phyloP scores from a whole-genome alignment of 495 filamentous ascomycete genomes.

The Lichenothelia convexa region DNA sequence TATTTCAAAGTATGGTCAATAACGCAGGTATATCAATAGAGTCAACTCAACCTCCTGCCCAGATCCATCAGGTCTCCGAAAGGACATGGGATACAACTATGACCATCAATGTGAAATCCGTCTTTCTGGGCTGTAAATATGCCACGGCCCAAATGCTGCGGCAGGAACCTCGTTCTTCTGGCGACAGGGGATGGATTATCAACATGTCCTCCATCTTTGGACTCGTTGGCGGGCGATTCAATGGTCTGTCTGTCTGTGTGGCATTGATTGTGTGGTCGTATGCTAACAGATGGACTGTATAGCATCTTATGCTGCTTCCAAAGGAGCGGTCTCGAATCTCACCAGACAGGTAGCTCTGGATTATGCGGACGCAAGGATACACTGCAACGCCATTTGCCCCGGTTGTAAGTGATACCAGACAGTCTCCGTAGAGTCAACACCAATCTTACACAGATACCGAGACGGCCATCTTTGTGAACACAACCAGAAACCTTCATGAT shows the following conservation, averaged over 20 bases:
- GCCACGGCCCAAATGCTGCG: constrained; percentile 12
- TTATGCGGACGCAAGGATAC: constrained; percentile 4
- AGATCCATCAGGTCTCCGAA: constrained; percentile 3
- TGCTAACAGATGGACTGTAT: too few relatives aligned
- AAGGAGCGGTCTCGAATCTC: constrained; percentile 10
- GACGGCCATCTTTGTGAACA: too few relatives aligned
- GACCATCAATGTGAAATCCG: constrained; percentile 9
- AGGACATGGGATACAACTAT: constrained; percentile 6
- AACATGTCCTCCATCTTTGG: constrained; percentile 10
- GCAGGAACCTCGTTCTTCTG: constrained; percentile 11
- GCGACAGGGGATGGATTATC: constrained; percentile 13
- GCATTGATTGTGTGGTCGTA: too few relatives aligned
- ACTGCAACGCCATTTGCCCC: constrained; percentile 8
- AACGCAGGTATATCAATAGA: constrained; percentile 11
- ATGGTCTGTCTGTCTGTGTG: too few relatives aligned
- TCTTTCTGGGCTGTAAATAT: constrained; percentile 13
- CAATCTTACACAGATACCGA: too few relatives aligned
- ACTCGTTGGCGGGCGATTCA: too few relatives aligned
- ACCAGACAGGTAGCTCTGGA: constrained; percentile 13
- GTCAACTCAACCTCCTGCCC: not conserved
- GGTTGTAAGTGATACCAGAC: too few relatives aligned
- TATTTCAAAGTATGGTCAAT: constrained; percentile 11
- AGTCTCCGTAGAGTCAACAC: too few relatives aligned
- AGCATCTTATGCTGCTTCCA: constrained; percentile 6
- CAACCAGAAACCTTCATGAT: constrained; percentile 11